Conservation (phyloP, 331 rosid species). For the Ulmus americana region DNA sequence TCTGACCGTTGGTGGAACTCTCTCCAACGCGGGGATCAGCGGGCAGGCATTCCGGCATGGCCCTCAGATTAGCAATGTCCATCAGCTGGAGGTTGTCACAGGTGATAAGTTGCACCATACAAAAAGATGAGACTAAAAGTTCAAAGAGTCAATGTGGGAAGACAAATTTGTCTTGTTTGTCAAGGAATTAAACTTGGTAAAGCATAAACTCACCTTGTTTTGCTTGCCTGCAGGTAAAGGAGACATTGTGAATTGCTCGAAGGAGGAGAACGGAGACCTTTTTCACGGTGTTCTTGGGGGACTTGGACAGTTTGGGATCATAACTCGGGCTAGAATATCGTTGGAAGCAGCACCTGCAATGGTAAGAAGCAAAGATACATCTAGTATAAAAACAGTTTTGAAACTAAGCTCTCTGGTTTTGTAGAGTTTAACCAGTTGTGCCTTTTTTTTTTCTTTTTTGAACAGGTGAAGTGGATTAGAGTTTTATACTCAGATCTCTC, state of each 20-base stretch:
- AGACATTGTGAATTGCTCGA: constrained; percentile 70
- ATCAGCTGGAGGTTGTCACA: constrained; percentile 89
- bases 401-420: constrained; percentile 12
- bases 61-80: constrained; percentile 96
- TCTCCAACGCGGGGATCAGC: constrained; percentile 90
- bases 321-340: constrained; percentile 67
- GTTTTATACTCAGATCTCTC: constrained; percentile 70
- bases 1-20: constrained; percentile 92
- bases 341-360: constrained; percentile 80
- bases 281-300: constrained; percentile 93
- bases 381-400: not conserved
- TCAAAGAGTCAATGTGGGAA: constrained; percentile 22
- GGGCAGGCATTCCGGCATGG: constrained; percentile 96
- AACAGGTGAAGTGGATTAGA: constrained; percentile 96
- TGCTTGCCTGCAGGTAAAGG: constrained; percentile 72
- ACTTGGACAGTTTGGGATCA: constrained; percentile 94
- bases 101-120: constrained; percentile 31
- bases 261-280: constrained; percentile 63
- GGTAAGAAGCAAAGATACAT: constrained; percentile 41
- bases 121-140: constrained; percentile 23
- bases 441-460: constrained; percentile 14
- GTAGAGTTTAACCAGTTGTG: constrained; percentile 5
- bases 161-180: not conserved
- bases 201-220: constrained; percentile 20
- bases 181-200: not conserved